Conservation (phyloP, 2,329 filamentous ascomycete species). For the Conoideocrella luteorostrata region DNA sequence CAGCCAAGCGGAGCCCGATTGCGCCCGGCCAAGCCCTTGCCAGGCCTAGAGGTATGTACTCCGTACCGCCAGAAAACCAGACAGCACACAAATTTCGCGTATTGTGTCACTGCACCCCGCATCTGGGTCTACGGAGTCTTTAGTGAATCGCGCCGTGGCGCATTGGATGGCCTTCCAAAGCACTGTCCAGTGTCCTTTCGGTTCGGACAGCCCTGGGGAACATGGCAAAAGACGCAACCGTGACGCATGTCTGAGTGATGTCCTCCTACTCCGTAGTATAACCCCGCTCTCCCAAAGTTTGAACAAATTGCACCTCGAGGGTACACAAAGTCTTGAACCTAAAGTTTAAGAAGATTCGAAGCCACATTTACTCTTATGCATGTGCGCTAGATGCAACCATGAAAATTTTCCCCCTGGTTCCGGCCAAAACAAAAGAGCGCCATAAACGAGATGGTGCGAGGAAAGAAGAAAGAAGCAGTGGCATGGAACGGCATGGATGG, state of each 20-base stretch:
- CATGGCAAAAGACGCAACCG: neutral
- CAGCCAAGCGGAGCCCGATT: constrained; percentile 1
- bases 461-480: too few relatives aligned
- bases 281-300: neutral
- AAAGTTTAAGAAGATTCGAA: too few relatives aligned
- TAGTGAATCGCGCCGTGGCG: neutral
- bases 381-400: too few relatives aligned
- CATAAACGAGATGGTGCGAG: too few relatives aligned
- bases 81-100: neutral
- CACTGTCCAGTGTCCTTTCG: too few relatives aligned
- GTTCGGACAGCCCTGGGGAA: neutral
- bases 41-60: neutral
- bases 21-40: constrained; percentile 1
- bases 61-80: neutral
- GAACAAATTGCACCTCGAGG: too few relatives aligned
- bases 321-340: too few relatives aligned
- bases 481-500: too few relatives aligned
- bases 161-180: neutral
- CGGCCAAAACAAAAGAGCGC: too few relatives aligned
- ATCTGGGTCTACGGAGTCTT: neutral
- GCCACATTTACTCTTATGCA: too few relatives aligned
- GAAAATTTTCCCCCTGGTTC: too few relatives aligned
- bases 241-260: constrained; percentile 4
- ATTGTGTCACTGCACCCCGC: neutral
- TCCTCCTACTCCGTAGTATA: too few relatives aligned